A percentile compares a stretch with the other conserved stretches of the same genome.
Conservation (phyloP, 2,329 filamentous ascomycete species). For the Tolypocladium ovalisporum region DNA sequence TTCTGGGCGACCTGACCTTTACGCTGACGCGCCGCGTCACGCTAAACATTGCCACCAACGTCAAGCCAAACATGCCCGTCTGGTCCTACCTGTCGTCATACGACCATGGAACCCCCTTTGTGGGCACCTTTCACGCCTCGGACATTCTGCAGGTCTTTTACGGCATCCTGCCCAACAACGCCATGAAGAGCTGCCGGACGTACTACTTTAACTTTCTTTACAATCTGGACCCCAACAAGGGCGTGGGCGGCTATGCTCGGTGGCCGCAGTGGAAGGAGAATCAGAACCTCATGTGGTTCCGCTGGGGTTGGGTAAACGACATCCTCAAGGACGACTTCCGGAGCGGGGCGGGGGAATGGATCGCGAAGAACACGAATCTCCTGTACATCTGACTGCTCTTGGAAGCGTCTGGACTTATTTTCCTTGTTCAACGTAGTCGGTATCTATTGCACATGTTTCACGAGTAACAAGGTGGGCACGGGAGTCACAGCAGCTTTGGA, state of each 20-base stretch:
- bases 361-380: slow-evolving; percentile 11
- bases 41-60: slow-evolving; percentile 33
- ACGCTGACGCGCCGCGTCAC: slow-evolving; percentile 59
- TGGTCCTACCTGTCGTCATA: slow-evolving; percentile 73
- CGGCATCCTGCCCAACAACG: slow-evolving; percentile 51
- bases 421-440: neutral
- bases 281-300: slow-evolving; percentile 39
- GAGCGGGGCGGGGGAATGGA: slow-evolving; percentile 14
- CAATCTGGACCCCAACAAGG: slow-evolving; percentile 57
- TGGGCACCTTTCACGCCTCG: slow-evolving; percentile 66
- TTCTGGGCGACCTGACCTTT: slow-evolving; percentile 67
- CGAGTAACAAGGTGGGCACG: neutral
- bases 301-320: slow-evolving; percentile 17
- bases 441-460: neutral
- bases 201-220: slow-evolving; percentile 69
- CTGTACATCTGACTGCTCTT: slow-evolving; percentile 12
- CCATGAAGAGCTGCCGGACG: slow-evolving; percentile 45
- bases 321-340: slow-evolving; percentile 27
- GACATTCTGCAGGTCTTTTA: slow-evolving; percentile 62
- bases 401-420: neutral
- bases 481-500: neutral
- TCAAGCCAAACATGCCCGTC: slow-evolving; percentile 46
- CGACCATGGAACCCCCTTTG: slow-evolving; percentile 55
- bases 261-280: slow-evolving; percentile 32
- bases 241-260: slow-evolving; percentile 21